These are phyloP conservation scores for Backusella australiensis DNA, from an alignment of 192 early-diverging fungal genomes.

Conservation along the genomic window DNA sequence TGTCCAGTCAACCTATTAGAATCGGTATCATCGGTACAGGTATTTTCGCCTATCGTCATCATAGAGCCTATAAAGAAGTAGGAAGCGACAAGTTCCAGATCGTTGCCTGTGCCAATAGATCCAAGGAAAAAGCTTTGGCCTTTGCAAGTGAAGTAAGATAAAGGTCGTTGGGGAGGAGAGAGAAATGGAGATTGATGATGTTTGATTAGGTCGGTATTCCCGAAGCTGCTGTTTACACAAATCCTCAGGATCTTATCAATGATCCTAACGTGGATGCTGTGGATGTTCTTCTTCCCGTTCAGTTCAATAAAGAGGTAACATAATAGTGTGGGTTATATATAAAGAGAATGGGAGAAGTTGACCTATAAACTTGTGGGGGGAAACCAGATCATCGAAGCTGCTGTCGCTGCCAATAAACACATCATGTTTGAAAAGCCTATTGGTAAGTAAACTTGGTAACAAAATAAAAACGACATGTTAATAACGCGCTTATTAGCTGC, in stretches of 20 bases:
- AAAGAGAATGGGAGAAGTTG: not conserved
- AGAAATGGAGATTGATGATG: not conserved
- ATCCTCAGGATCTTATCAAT: slow-evolving; percentile 31
- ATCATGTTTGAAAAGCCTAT: slow-evolving; percentile 40
- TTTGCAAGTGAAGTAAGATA: slow-evolving; percentile 31
- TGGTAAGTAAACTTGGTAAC: slow-evolving; percentile 4
- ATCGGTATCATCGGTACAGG: slow-evolving; percentile 42
- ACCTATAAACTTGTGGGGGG: not conserved
- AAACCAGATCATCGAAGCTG: slow-evolving; percentile 30
- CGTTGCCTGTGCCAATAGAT: slow-evolving; percentile 39
- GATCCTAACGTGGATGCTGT: slow-evolving; percentile 33
- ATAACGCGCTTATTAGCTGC: slow-evolving; percentile 19
- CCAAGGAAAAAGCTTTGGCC: slow-evolving; percentile 35
- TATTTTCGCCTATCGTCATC: slow-evolving; percentile 39
- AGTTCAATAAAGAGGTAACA: slow-evolving; percentile 32
- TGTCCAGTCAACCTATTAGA: slow-evolving; percentile 22
- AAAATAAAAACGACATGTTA: not conserved
- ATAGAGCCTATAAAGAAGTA: slow-evolving; percentile 25
- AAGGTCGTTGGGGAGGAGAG: not conserved
- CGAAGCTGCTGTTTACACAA: slow-evolving; percentile 31
- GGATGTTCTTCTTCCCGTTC: slow-evolving; percentile 34
- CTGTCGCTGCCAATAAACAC: slow-evolving; percentile 32
- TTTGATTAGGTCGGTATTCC: slow-evolving; percentile 32
- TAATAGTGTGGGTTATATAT: not conserved
- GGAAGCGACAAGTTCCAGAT: slow-evolving; percentile 32